A percentile compares a stretch with the other conserved stretches of the same genome.
Conservation (phyloP, 768 basidiomycete species). For the Amanita subjunquillea region DNA sequence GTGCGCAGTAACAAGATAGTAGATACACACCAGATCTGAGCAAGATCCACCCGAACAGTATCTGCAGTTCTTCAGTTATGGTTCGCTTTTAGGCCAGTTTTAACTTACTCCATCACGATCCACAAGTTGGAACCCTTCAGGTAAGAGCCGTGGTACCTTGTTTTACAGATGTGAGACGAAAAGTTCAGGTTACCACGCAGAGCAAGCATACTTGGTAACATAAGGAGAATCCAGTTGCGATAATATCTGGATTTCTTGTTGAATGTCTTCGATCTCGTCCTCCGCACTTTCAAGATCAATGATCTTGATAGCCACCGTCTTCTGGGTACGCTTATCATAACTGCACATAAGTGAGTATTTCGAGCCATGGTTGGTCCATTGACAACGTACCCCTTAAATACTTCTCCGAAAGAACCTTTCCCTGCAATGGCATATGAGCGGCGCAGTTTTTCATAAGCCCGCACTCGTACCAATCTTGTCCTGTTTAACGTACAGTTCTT, state of each 20-base stretch:
- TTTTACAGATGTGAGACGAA: conserved; percentile 8
- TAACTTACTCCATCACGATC: conserved; percentile 94
- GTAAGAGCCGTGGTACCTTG: conserved; percentile 89
- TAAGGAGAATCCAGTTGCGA: conserved; percentile 92
- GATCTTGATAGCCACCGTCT: conserved; percentile 98
- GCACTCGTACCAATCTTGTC: conserved; percentile 78
- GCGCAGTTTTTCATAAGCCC: conserved; percentile 3
- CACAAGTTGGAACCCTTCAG: conserved; percentile 94
- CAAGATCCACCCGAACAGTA: conserved; percentile 98
- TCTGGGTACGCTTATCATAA: conserved; percentile 91
- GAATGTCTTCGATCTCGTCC: conserved; percentile 99
- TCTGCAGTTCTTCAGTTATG: conserved; percentile 25
- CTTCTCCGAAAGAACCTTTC: conserved; percentile 98
- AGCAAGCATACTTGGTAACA: conserved; percentile 77
- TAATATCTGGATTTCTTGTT: conserved; percentile 97
- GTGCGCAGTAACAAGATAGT: conserved; percentile 7
- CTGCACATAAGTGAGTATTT: conserved; percentile 28
- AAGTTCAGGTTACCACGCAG: neutral
- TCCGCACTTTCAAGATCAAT: conserved; percentile 99
- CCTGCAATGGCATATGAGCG: conserved; percentile 34
- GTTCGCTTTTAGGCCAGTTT: neutral
- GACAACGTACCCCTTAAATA: conserved; percentile 83
- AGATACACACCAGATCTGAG: conserved; percentile 70
- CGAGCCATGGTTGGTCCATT: conserved; percentile 7
- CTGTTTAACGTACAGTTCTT: conserved; percentile 95